phyloP scores from a whole-genome alignment of 2,329 filamentous ascomycete species.

The Coniochaeta sp. region DNA sequence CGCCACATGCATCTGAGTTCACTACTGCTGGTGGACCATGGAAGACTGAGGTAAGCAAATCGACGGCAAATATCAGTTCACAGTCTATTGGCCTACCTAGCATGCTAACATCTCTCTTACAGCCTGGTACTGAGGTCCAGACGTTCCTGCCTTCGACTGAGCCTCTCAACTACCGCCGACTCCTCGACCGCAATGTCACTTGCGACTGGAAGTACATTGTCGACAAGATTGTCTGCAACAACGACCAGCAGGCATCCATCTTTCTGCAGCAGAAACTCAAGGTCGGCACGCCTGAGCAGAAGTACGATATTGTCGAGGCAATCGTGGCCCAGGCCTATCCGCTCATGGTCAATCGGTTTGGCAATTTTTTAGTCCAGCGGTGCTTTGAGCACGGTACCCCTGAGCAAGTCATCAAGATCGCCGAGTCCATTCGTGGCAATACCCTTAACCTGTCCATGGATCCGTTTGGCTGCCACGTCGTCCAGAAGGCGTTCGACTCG shows the following conservation, averaged over 20 bases:
- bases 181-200: constrained; percentile 90
- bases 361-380: constrained; percentile 95
- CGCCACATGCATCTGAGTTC: constrained; percentile 68
- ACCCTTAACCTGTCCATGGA: constrained; percentile 96
- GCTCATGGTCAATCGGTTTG: constrained; percentile 97
- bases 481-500: constrained; percentile 97
- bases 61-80: no score
- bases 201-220: constrained; percentile 99
- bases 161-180: constrained; percentile 89
- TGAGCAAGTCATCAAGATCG: constrained; percentile 91
- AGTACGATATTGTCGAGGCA: constrained; percentile 92
- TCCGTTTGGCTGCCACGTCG: constrained; percentile 94
- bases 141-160: constrained; percentile 84
- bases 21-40: constrained; percentile 45
- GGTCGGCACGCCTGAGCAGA: constrained; percentile 88
- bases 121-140: constrained; percentile 47
- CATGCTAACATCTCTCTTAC: background rate
- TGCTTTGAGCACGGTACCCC: constrained; percentile 97
- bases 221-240: constrained; percentile 98
- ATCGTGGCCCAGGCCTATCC: constrained; percentile 93
- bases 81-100: background rate
- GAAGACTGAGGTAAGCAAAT: constrained; percentile 45
- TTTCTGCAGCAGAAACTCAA: constrained; percentile 99
- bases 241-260: constrained; percentile 97
- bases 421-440: constrained; percentile 87